A percentile compares a stretch with the other conserved stretches of the same genome.
Conservation (phyloP, 1,284 basidiomycete species). For the Amylostereum areolatum region DNA sequence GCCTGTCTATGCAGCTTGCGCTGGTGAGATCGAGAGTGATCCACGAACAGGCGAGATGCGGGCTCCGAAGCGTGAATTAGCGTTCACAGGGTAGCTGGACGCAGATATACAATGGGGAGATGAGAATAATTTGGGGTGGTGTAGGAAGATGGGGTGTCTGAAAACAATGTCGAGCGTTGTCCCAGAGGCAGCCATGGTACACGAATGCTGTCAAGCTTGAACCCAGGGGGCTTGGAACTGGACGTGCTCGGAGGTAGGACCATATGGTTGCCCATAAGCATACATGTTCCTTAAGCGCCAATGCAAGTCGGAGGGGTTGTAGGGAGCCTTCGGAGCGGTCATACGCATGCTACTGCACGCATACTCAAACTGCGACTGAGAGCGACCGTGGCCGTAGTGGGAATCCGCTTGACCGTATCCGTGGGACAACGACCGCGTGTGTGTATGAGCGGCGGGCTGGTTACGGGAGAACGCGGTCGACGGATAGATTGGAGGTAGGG, state of each 20-base stretch:
- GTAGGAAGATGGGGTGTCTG: too few relatives aligned
- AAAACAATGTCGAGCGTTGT: neutral
- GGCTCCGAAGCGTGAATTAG: neutral
- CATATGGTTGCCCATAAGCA: conserved; percentile 27
- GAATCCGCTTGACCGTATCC: conserved; percentile 36
- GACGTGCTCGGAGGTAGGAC: conserved; percentile 25
- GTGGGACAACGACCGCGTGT: conserved; percentile 49
- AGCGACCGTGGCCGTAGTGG: conserved; percentile 45
- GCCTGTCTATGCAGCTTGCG: conserved; percentile 1
- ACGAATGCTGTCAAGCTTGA: conserved; percentile 32
- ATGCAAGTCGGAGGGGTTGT: conserved; percentile 29
- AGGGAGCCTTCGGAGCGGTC: conserved; percentile 34
- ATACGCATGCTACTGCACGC: conserved; percentile 39
- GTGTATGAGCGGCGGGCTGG: conserved; percentile 35
- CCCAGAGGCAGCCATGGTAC: neutral
- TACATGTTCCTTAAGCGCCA: conserved; percentile 34
- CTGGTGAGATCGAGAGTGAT: neutral
- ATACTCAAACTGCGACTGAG: conserved; percentile 58
- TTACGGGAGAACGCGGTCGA: conserved; percentile 36
- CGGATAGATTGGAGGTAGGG: conserved; percentile 24
- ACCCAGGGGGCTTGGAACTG: conserved; percentile 47
- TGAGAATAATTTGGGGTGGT: conserved; percentile 6
- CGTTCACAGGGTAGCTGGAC: conserved; percentile 1
- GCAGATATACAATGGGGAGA: neutral
- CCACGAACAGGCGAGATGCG: too few relatives aligned